These are phyloP conservation scores for Tulasnella sp. DNA, from an alignment of 768 basidiomycete genomes.

Conservation along the genomic window DNA sequence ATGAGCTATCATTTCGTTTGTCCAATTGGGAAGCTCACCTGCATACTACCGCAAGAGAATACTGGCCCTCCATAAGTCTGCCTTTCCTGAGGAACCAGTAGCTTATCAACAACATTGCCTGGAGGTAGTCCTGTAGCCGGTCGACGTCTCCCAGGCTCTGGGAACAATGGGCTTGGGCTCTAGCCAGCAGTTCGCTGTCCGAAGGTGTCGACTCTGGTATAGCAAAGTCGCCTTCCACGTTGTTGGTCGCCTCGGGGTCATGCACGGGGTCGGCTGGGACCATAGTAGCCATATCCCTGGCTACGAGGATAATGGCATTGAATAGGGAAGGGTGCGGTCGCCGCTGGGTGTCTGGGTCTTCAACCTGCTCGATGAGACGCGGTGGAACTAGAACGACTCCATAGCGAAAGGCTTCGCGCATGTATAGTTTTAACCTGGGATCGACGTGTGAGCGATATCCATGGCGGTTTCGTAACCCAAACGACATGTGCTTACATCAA, in stretches of 20 bases:
- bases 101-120: conserved; percentile 28
- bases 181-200: neutral
- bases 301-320: neutral
- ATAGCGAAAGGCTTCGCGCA: conserved; percentile 4
- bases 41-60: neutral
- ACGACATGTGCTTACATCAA: neutral
- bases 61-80: conserved; percentile 31
- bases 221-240: neutral
- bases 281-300: neutral
- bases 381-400: neutral
- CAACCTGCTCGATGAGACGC: neutral
- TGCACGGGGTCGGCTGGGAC: neutral
- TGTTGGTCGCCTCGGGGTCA: neutral
- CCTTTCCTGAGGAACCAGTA: conserved; percentile 33
- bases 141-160: conserved; percentile 23
- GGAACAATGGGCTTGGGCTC: conserved; percentile 16
- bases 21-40: neutral
- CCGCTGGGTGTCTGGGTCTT: neutral
- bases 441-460: neutral
- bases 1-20: neutral
- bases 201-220: neutral
- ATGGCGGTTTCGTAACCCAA: neutral
- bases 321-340: neutral
- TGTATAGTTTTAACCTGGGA: neutral
- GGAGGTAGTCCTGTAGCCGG: conserved; percentile 31